phyloP scores from a whole-genome alignment of 257 asterid genomes.

The Henckelia pumila region DNA sequence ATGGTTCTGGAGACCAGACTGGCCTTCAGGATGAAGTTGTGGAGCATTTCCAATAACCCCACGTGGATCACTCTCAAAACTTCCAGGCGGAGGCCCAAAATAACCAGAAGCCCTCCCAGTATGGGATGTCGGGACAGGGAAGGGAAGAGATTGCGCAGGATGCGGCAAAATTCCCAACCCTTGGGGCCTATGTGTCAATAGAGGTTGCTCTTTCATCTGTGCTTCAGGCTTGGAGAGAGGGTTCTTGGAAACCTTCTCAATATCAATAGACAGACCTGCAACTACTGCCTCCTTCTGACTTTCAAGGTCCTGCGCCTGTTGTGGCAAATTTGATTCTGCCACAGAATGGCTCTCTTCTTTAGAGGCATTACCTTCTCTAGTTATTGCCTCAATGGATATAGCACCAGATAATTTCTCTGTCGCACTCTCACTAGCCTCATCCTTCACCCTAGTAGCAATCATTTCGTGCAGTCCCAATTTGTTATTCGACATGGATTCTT shows the following conservation, averaged over 20 bases:
- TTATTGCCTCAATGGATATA: slow-evolving; percentile 37
- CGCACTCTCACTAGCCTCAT: slow-evolving; percentile 33
- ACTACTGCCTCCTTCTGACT: slow-evolving; percentile 25
- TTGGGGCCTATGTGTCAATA: slow-evolving; percentile 32
- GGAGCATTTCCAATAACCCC: slow-evolving; percentile 53
- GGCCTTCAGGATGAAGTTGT: slow-evolving; percentile 44
- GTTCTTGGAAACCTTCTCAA: slow-evolving; percentile 25
- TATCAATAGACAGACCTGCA: slow-evolving; percentile 27
- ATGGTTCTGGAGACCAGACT: slow-evolving; percentile 36
- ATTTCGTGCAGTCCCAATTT: slow-evolving; percentile 24
- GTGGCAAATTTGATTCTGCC: slow-evolving; percentile 28
- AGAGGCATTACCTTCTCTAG: slow-evolving; percentile 29
- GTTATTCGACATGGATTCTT: not conserved
- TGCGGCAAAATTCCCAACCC: slow-evolving; percentile 40
- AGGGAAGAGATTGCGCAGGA: slow-evolving; percentile 38
- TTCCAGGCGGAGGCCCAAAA: slow-evolving; percentile 42
- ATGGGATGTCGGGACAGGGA: slow-evolving; percentile 30
- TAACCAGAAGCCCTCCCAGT: slow-evolving; percentile 48
- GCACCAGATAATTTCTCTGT: slow-evolving; percentile 41
- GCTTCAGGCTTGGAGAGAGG: slow-evolving; percentile 33
- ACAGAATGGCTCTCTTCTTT: slow-evolving; percentile 23
- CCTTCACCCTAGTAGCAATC: slow-evolving; percentile 25
- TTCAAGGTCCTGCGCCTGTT: slow-evolving; percentile 32
- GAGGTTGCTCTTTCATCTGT: slow-evolving; percentile 37
- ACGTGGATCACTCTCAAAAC: slow-evolving; percentile 42